These are phyloP conservation scores for Nannochloropsis oceanica DNA, from an alignment of 108 stramenopile genomes.

Conservation along the genomic window DNA sequence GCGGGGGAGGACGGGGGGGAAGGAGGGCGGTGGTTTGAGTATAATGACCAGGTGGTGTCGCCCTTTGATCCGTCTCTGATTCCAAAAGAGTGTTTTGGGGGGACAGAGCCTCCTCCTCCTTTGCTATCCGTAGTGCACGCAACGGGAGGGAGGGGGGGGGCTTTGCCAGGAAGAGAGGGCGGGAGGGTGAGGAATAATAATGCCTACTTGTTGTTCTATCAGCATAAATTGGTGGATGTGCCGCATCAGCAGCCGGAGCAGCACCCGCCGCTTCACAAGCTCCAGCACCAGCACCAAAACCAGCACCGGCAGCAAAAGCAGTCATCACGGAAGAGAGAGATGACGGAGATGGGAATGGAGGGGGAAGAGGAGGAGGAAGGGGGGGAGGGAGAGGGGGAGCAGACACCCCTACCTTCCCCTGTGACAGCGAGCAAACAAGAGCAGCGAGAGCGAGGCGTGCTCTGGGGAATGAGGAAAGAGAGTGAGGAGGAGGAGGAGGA, in stretches of 20 bases:
- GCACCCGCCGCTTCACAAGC: background rate
- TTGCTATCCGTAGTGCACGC: no score
- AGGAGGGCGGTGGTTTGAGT: constrained; percentile 26
- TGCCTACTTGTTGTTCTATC: constrained; percentile 40
- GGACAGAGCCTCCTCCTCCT: no score
- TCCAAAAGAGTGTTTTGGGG: background rate
- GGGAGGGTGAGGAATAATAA: background rate
- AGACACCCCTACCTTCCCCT: no score
- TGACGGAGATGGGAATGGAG: background rate
- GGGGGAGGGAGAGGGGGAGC: background rate
- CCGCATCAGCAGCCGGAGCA: background rate
- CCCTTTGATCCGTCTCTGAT: constrained; percentile 17
- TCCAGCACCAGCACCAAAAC: no score
- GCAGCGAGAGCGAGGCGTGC: no score
- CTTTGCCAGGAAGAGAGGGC: background rate
- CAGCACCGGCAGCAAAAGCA: no score
- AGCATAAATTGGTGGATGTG: background rate
- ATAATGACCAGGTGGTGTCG: constrained; percentile 32
- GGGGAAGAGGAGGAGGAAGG: background rate
- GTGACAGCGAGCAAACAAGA: no score
- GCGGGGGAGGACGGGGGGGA: background rate
- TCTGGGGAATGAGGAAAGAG: background rate
- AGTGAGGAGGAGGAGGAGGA: background rate
- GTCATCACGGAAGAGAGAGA: background rate
- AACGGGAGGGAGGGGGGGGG: no score